A percentile compares a stretch with the other conserved stretches of the same genome.
Conservation (phyloP, 2,329 filamentous ascomycete species). For the Coniochaeta sp. region DNA sequence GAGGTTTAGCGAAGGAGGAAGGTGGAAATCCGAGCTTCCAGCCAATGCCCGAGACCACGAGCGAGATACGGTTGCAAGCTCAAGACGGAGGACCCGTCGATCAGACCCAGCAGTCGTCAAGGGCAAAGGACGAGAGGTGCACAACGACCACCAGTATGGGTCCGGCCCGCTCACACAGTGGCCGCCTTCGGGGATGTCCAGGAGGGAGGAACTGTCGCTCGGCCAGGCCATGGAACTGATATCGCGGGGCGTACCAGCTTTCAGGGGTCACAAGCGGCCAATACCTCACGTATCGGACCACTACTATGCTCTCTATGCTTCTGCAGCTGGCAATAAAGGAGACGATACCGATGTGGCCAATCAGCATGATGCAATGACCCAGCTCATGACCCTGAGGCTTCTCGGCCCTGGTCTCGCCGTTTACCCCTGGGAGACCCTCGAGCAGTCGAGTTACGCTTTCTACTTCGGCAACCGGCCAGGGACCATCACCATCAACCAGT, state of each 20-base stretch:
- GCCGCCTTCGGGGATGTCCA: slow-evolving; percentile 47
- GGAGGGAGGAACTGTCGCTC: slow-evolving; percentile 42
- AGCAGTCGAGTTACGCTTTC: slow-evolving; percentile 67
- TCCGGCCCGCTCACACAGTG: slow-evolving; percentile 40
- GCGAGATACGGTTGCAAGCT: slow-evolving; percentile 11
- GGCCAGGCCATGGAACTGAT: slow-evolving; percentile 51
- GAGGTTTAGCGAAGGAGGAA: slow-evolving; percentile 24
- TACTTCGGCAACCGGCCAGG: slow-evolving; percentile 60
- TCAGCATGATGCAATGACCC: slow-evolving; percentile 47
- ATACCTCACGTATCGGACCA: slow-evolving; percentile 49
- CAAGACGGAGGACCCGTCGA: slow-evolving; percentile 35
- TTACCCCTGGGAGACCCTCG: slow-evolving; percentile 62
- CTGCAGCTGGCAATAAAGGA: slow-evolving; percentile 36
- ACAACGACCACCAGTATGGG: slow-evolving; percentile 21
- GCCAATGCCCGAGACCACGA: too few species aligned
- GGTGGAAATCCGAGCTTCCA: neutral
- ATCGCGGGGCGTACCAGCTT: slow-evolving; percentile 48
- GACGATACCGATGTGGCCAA: slow-evolving; percentile 40
- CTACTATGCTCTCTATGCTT: slow-evolving; percentile 51
- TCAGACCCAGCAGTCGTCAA: slow-evolving; percentile 28
- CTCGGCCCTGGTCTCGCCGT: slow-evolving; percentile 33
- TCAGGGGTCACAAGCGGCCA: slow-evolving; percentile 45
- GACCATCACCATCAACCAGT: slow-evolving; percentile 66
- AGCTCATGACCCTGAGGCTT: slow-evolving; percentile 50
- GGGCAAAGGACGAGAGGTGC: slow-evolving; percentile 30